Evolutionary conservation across 2,329 filamentous ascomycete genomes (phyloP).

Genomic region (Cytospora piceicola): DNA sequence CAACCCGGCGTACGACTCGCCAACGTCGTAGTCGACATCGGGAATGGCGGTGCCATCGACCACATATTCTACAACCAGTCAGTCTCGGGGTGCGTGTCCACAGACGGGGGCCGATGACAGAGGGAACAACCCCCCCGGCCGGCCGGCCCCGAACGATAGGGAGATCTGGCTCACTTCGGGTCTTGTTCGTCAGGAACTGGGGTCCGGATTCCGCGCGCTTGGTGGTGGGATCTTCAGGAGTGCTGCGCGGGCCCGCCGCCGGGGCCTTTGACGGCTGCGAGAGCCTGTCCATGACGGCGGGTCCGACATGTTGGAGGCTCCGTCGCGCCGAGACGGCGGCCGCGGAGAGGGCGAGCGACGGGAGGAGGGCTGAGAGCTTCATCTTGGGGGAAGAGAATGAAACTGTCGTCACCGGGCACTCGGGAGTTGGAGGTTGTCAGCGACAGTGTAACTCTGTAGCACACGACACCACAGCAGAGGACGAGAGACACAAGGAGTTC

Average conservation of each 20-base stretch:
- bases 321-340: constrained; percentile 14
- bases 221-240: constrained; percentile 7
- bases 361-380: constrained; percentile 22
- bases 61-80: constrained; percentile 54
- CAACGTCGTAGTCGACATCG: constrained; percentile 70
- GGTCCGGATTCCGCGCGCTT: constrained; percentile 12
- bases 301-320: constrained; percentile 25
- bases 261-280: constrained; percentile 3
- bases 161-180: constrained; percentile 10
- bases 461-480: background rate
- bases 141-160: background rate
- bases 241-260: constrained; percentile 11
- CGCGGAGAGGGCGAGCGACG: constrained; percentile 17
- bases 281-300: constrained; percentile 19
- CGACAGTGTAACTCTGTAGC: background rate
- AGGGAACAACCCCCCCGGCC: no score
- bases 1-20: constrained; percentile 67
- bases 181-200: constrained; percentile 24
- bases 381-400: background rate
- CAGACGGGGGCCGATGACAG: background rate
- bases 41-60: constrained; percentile 69
- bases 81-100: background rate
- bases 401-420: no score
- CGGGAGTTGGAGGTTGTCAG: background rate
- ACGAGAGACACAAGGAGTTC: background rate